These are phyloP conservation scores for Triangularia setosa DNA, from an alignment of 2,329 filamentous ascomycete species.

Conservation along the genomic window DNA sequence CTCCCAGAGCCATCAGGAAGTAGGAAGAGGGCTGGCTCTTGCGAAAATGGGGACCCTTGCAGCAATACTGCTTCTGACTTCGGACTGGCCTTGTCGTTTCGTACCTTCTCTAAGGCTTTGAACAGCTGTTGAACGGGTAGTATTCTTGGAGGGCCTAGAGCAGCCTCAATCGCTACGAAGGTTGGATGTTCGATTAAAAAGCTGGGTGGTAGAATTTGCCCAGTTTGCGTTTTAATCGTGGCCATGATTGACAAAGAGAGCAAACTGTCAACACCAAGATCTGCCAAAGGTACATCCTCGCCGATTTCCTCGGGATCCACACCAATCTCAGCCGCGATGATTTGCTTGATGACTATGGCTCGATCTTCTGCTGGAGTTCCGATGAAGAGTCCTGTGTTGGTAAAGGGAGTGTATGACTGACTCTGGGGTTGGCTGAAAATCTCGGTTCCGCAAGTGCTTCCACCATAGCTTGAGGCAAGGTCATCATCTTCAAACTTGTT, in stretches of 20 bases:
- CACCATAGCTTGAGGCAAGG: background rate
- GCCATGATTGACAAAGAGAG: constrained; percentile 21
- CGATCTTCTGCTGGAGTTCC: constrained; percentile 3
- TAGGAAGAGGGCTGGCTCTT: background rate
- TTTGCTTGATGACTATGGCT: constrained; percentile 6
- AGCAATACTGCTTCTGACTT: constrained; percentile 5
- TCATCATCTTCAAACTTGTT: background rate
- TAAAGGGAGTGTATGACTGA: background rate
- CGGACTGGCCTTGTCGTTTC: background rate
- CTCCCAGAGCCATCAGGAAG: constrained; percentile 12
- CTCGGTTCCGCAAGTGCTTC: background rate
- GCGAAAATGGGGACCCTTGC: background rate
- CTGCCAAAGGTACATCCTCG: constrained; percentile 17
- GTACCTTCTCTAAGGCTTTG: constrained; percentile 8
- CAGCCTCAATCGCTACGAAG: constrained; percentile 17
- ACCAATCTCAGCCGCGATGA: constrained; percentile 20
- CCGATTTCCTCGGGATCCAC: constrained; percentile 19
- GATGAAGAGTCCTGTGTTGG: background rate
- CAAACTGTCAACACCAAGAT: constrained; percentile 24
- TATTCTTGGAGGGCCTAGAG: constrained; percentile 8
- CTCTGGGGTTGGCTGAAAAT: constrained; percentile 1
- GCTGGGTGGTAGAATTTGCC: constrained; percentile 19
- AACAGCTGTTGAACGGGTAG: constrained; percentile 5
- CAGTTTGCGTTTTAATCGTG: constrained; percentile 20
- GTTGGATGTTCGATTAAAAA: constrained; percentile 23